Base-by-base conservation (phyloP, 352 stramenopile species). In the Phytophthora lateralis region DNA sequence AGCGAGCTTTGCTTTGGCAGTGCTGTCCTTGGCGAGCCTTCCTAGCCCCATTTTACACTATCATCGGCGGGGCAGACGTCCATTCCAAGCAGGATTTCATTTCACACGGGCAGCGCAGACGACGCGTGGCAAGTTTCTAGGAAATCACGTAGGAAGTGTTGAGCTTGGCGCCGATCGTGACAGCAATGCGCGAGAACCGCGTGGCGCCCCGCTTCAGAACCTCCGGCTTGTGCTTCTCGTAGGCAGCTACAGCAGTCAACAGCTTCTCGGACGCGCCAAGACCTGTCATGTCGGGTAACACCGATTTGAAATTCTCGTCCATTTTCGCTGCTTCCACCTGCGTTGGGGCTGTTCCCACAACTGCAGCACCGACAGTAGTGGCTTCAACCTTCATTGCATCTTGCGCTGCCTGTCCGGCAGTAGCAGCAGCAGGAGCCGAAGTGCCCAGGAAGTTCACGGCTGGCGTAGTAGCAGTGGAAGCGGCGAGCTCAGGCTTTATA, bases 211-310 rank as follows among this genome's bases (percentile, higher is more conserved):
- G 78, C 41, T 88, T 84, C 39, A 94, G 53, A 35, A 94, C 83
- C 30, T 91, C 80, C 2, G 85, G 85, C 15, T 93, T 90, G 55
- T 94, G 80, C 60, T 94, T 94, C 60, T 91, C 85, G 48, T 89
- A 93, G 10, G 85, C 83, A 20, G 85, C 79, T 20, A 94, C 83
- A 1, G 83, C 85, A 18, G 82, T 90, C 38, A 94, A 66, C 30
- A 94, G 69, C 54, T 89, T 91, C 66, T 94, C 85, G 2, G 85
- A 90, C 6, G 85, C 83, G 47, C 75, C 76, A 21, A 94, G 66
- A 15, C 81, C 85, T 35, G 81, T 88, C 54, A 92, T 74, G 45
- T 92, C 83, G 3, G 83, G 83, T 37, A 92, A 63, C 15, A 92
- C 83, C 26, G 83, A 90, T 66, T 86, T 76, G 52, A 89, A 85